Percentiles rank a stretch among this genome's conserved stretches.
phyloP scores from a whole-genome alignment of 2,329 filamentous ascomycete genomes.

The Venturia aucupariae region DNA sequence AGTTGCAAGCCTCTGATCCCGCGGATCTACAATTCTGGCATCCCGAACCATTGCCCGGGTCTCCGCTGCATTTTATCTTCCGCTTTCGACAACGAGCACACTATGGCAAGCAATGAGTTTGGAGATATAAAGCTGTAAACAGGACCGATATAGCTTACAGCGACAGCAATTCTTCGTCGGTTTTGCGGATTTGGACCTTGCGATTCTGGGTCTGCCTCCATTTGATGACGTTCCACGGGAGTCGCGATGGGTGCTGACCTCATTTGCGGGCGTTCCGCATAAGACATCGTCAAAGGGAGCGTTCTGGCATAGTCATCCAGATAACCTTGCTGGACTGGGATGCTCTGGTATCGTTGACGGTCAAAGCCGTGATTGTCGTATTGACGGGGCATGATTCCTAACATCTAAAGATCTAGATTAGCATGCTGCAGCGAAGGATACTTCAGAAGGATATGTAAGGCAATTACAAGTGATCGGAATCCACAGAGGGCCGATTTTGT shows the following conservation, averaged over 20 bases:
- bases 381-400: constrained; percentile 1
- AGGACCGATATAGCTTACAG: neutral
- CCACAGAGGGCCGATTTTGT: neutral
- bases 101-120: constrained; percentile 33
- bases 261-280: constrained; percentile 2
- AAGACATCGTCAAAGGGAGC: neutral
- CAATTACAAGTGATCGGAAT: neutral
- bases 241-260: constrained; percentile 3
- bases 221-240: neutral
- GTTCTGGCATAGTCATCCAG: neutral
- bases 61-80: constrained; percentile 79
- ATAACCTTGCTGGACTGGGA: neutral
- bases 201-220: constrained; percentile 9
- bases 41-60: constrained; percentile 54
- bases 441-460: neutral
- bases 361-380: neutral
- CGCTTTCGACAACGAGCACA: constrained; percentile 71
- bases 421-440: neutral
- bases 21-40: constrained; percentile 68
- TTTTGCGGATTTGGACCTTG: neutral
- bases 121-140: neutral
- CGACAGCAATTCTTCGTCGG: constrained; percentile 7
- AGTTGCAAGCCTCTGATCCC: constrained; percentile 27
- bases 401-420: neutral
- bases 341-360: neutral